These are phyloP conservation scores for Ochetophila trinervis DNA, from an alignment of 306 rosid species.

Conservation along the genomic window DNA sequence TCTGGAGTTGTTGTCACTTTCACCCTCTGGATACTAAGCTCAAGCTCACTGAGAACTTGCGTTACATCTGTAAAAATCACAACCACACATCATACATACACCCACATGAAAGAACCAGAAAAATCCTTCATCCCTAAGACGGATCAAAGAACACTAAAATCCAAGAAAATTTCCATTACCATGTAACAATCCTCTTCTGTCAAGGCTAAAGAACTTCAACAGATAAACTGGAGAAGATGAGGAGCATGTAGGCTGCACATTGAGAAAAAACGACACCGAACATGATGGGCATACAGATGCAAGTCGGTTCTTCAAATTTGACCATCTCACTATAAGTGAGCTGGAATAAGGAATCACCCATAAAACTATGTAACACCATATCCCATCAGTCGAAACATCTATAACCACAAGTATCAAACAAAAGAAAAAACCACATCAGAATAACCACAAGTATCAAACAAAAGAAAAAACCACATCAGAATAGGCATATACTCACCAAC, in stretches of 20 bases:
- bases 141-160: not conserved
- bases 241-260: conserved; percentile 33
- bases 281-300: conserved; percentile 56
- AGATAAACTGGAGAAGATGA: conserved; percentile 51
- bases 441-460: not conserved
- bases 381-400: conserved; percentile 75
- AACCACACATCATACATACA: not conserved
- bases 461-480: conserved; percentile 7
- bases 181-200: conserved; percentile 62
- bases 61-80: conserved; percentile 53
- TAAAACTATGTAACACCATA: conserved; percentile 76
- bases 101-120: not conserved
- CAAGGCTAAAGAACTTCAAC: conserved; percentile 53
- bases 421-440: conserved; percentile 7
- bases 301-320: conserved; percentile 56
- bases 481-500: not conserved
- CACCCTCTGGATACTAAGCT: conserved; percentile 66
- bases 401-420: not conserved
- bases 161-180: conserved; percentile 32
- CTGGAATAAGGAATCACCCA: conserved; percentile 56
- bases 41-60: conserved; percentile 56
- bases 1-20: conserved; percentile 83
- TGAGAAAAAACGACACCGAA: conserved; percentile 34
- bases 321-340: conserved; percentile 37
- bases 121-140: not conserved